Base-by-base conservation (phyloP, 2,329 filamentous ascomycete genomes). In the Aspergillus pseudoterreus region DNA sequence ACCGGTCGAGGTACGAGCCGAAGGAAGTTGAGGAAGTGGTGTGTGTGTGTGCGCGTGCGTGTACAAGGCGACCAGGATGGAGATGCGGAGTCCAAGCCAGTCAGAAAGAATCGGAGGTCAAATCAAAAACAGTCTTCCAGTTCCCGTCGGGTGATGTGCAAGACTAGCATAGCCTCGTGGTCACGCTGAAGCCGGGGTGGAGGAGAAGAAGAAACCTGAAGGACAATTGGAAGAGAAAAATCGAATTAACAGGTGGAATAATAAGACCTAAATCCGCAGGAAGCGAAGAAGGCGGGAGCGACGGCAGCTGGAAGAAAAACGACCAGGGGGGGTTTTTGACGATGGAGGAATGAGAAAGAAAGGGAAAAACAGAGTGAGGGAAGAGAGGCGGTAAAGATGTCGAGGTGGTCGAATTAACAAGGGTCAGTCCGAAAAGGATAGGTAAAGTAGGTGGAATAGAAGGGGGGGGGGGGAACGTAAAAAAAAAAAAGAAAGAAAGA, bases 81-180 rank as follows among this genome's bases (percentile, higher is more conserved):
- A 43, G 53, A 61, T 60, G 59, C 60, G 58, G 54, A 63, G 61
- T 59, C 47, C 19, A 59, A 58, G 53, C 48, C 50, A 48, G 59
- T 54, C 54, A 55, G 51, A 56, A 46, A 51, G 50, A 30, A 30
- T 30, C 10, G 27, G 52, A 55, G 57, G 55, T 53, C 59, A 57
- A 63, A 60, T 64, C 59, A 64, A 54, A 60, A 55, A 51, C 49
- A 56, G 49, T 54, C 1, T 10, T 55, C 54, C 57, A 60, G 60
- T 50, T 60, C 49, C 61, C 55, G 63, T 59, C 63, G 63, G 63
- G 61, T 64, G 63, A 66, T 66, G 55, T 61, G 59, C 63, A 61
- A 60, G 58, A 57, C 63, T 63, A 65, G 61, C 62, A 65, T 64
- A 65, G 60, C 62, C 62, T 64, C 61, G 60, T 62, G 60, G 58